phyloP scores from a whole-genome alignment of 257 asterid genomes.

The Solanum chiquidenum region DNA sequence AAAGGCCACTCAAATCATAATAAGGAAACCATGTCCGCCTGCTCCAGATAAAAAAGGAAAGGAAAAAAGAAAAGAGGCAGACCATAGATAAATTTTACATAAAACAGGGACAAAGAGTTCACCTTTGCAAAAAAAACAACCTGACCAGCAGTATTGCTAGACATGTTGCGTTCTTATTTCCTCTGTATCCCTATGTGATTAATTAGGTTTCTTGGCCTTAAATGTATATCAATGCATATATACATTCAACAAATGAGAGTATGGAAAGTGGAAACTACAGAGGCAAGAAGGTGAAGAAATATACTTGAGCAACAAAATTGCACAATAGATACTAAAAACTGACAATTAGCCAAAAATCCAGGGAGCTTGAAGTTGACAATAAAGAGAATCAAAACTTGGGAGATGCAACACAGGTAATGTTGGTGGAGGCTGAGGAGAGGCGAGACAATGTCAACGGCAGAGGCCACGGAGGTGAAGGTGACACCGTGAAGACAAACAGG shows the following conservation, averaged over 20 bases:
- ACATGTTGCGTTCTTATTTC: not conserved
- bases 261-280: not conserved
- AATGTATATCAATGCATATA: not conserved
- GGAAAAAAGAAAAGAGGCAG: not conserved
- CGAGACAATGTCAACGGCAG: not conserved
- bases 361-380: not conserved
- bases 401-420: not conserved
- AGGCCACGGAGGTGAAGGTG: not conserved
- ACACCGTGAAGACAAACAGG: not conserved
- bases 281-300: not conserved
- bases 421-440: not conserved
- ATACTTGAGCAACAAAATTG: not conserved
- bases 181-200: not conserved
- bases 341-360: not conserved
- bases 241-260: not conserved
- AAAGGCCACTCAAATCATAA: not conserved
- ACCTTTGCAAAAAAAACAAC: not conserved
- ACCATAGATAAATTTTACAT: not conserved
- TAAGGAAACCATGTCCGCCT: not conserved
- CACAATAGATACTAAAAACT: not conserved
- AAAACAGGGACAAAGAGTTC: not conserved
- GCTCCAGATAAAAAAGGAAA: not conserved
- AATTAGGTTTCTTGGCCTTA: not conserved
- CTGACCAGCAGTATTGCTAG: not conserved
- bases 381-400: not conserved